Evolutionary conservation across 768 basidiomycete species (phyloP).

Genomic region (Tylopilus sp.): DNA sequence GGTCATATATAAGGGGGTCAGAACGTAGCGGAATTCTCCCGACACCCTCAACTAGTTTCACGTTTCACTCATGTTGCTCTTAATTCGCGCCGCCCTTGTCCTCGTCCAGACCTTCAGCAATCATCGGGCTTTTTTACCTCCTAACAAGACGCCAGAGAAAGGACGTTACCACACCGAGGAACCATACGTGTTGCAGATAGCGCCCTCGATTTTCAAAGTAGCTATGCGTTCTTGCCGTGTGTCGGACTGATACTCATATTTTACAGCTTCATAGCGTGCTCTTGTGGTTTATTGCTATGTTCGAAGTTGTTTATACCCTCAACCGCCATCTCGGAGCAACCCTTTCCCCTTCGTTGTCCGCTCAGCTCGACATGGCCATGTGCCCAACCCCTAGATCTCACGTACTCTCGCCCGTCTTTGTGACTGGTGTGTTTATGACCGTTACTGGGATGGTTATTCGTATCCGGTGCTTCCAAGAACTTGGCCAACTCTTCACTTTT

Average conservation of each 20-base stretch:
- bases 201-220: conserved; percentile 55
- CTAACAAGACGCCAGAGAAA: conserved; percentile 50
- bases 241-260: not conserved
- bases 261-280: conserved; percentile 47
- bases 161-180: conserved; percentile 52
- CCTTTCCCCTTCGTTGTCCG: conserved; percentile 34
- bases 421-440: conserved; percentile 43
- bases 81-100: conserved; percentile 44
- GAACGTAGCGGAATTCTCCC: not conserved
- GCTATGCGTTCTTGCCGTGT: not conserved
- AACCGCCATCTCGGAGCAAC: conserved; percentile 27
- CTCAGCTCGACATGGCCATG: conserved; percentile 32
- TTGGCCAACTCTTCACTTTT: conserved; percentile 56
- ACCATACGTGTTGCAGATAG: conserved; percentile 51
- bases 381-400: conserved; percentile 29
- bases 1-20: conserved; percentile 18
- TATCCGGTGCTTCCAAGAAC: conserved; percentile 49
- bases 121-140: conserved; percentile 52
- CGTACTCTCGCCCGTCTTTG: conserved; percentile 40
- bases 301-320: conserved; percentile 48
- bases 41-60: not conserved
- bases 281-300: conserved; percentile 46
- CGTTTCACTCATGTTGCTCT: conserved; percentile 40
- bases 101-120: conserved; percentile 48
- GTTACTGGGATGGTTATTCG: conserved; percentile 46